Percentiles rank a stretch among this genome's conserved stretches.
These are phyloP conservation scores for Yamadazyma buinensis DNA, from an alignment of 1,139 yeast genomes.

Conservation along the genomic window DNA sequence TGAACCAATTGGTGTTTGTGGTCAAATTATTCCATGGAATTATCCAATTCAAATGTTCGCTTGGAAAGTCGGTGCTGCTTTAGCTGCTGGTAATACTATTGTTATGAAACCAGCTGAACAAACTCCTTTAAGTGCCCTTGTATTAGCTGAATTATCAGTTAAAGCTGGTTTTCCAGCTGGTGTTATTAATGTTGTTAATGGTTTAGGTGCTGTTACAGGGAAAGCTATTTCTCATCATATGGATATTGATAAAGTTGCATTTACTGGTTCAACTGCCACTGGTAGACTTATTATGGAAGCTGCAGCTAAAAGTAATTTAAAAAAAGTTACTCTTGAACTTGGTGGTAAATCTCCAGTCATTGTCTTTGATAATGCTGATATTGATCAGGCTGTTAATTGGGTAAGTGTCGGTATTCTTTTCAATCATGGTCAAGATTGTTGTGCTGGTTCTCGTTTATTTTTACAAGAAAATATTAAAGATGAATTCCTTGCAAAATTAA, in stretches of 20 bases:
- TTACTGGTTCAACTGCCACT: constrained; percentile 58
- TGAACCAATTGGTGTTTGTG: constrained; percentile 81
- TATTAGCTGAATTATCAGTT: constrained; percentile 48
- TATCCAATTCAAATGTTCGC: constrained; percentile 56
- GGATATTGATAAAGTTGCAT: constrained; percentile 61
- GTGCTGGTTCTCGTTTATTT: constrained; percentile 43
- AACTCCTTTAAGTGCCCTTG: constrained; percentile 59
- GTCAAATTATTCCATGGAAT: constrained; percentile 70
- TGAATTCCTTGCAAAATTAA: constrained; percentile 46
- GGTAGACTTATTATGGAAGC: constrained; percentile 55
- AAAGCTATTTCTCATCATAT: constrained; percentile 53
- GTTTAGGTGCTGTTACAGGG: constrained; percentile 54
- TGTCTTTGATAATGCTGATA: constrained; percentile 69
- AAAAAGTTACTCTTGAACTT: constrained; percentile 78
- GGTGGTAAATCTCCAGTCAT: constrained; percentile 87
- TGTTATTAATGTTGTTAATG: constrained; percentile 58
- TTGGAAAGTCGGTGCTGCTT: constrained; percentile 61
- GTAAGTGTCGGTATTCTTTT: constrained; percentile 78
- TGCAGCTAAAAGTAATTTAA: constrained; percentile 56
- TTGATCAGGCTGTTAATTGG: constrained; percentile 80
- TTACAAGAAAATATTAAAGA: constrained; percentile 41
- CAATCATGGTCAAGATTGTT: constrained; percentile 58
- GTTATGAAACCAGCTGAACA: constrained; percentile 64
- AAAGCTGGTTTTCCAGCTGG: constrained; percentile 75
- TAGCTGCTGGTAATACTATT: constrained; percentile 65